Conservation (phyloP, 352 stramenopile genomes). For the Phytopythium montanum region DNA sequence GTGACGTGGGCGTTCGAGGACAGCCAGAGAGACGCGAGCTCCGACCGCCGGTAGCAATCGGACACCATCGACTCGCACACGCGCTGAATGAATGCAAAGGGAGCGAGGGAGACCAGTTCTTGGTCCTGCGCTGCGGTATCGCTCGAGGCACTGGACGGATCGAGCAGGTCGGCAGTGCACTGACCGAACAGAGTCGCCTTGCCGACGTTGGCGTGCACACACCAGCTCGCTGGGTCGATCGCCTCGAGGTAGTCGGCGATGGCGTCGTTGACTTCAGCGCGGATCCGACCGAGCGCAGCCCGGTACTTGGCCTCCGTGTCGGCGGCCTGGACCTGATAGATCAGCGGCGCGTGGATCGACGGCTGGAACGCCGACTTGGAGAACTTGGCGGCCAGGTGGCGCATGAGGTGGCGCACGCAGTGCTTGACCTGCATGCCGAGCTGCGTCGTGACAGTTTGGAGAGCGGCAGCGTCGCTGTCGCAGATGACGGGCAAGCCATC, state of each 20-base stretch:
- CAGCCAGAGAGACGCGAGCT: background rate
- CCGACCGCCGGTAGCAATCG: conserved; percentile 2
- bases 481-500: conserved; percentile 1
- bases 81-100: background rate
- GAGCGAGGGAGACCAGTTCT: background rate
- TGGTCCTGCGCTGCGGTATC: background rate
- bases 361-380: conserved; percentile 1
- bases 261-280: background rate
- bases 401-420: conserved; percentile 2
- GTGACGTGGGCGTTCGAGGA: background rate
- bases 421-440: conserved; percentile 2
- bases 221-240: conserved; percentile 2
- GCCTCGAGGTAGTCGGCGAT: conserved; percentile 3
- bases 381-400: conserved; percentile 1
- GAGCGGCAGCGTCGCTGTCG: background rate
- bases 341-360: background rate
- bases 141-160: background rate
- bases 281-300: background rate
- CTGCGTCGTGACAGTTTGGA: background rate
- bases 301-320: background rate
- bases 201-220: conserved; percentile 5
- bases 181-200: conserved; percentile 1
- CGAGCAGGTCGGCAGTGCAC: conserved; percentile 1
- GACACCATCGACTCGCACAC: conserved; percentile 4
- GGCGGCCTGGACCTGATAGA: conserved; percentile 2